phyloP scores from a whole-genome alignment of 75 land plant genomes.

The Pinus tabuliformis region DNA sequence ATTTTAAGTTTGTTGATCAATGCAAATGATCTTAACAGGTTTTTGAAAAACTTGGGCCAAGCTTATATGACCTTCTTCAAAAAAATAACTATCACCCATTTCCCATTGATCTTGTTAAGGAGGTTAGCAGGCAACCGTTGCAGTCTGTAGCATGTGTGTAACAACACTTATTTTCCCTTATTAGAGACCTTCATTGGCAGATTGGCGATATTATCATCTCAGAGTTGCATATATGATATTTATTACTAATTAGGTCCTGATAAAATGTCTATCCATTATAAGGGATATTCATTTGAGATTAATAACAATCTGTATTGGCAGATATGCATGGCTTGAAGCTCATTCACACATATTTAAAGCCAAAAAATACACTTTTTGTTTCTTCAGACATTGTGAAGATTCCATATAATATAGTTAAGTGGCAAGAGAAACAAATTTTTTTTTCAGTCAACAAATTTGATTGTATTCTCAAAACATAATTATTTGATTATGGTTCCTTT shows the following conservation, averaged over 20 bases:
- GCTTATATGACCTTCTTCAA: no score
- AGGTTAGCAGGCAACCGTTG: slow-evolving; percentile 76
- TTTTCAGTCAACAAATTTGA: slow-evolving; percentile 1
- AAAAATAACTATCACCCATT: slow-evolving; percentile 67
- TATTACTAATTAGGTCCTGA: no score
- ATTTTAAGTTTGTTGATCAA: no score
- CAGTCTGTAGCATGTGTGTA: slow-evolving; percentile 87
- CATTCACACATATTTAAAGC: slow-evolving; percentile 71
- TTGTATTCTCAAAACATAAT: not conserved
- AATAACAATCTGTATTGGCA: slow-evolving; percentile 18
- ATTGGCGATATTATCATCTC: no score
- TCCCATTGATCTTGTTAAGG: slow-evolving; percentile 80
- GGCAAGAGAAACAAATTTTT: no score
- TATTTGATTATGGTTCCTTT: not conserved
- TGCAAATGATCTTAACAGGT: no score
- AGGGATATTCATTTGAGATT: no score
- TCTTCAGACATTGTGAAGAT: slow-evolving; percentile 62
- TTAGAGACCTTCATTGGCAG: no score
- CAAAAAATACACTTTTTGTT: slow-evolving; percentile 60
- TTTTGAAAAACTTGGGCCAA: no score
- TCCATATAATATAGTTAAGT: slow-evolving; percentile 44
- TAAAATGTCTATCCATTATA: no score
- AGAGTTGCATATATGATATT: no score
- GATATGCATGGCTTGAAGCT: slow-evolving; percentile 76
- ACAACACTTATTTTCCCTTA: not conserved